These are phyloP conservation scores for Fulvia fulva DNA, from an alignment of 2,329 filamentous ascomycete genomes.

Conservation along the genomic window DNA sequence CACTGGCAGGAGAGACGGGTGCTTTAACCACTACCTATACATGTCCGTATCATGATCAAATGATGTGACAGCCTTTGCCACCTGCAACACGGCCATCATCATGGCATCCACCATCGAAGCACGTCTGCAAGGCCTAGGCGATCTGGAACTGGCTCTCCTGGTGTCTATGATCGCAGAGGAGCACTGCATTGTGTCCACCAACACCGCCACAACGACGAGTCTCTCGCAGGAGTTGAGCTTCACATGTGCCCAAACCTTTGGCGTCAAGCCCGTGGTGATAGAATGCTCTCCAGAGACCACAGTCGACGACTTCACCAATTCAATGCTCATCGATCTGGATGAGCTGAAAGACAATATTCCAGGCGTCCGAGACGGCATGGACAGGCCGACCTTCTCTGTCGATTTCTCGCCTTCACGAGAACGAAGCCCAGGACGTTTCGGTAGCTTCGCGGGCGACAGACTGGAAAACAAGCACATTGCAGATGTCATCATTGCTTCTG, in stretches of 20 bases:
- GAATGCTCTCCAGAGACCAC: conserved; percentile 70
- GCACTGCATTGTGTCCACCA: conserved; percentile 83
- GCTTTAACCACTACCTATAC: too few species aligned
- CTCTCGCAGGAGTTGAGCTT: conserved; percentile 49
- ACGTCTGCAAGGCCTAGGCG: conserved; percentile 73
- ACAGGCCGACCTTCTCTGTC: conserved; percentile 8
- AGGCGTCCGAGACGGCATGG: neutral
- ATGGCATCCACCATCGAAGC: conserved; percentile 19
- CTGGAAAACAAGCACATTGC: conserved; percentile 60
- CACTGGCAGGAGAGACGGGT: too few species aligned
- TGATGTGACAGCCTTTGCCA: neutral
- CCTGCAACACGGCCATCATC: neutral
- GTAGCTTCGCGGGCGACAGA: conserved; percentile 21
- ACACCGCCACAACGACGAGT: conserved; percentile 38
- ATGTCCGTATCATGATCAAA: too few species aligned
- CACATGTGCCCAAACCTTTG: conserved; percentile 67
- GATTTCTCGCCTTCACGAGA: conserved; percentile 14
- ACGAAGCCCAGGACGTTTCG: conserved; percentile 17
- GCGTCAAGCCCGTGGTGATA: conserved; percentile 64
- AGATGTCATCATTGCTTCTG: conserved; percentile 76
- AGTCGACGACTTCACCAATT: conserved; percentile 73
- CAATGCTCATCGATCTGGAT: conserved; percentile 54
- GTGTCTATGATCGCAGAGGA: conserved; percentile 76
- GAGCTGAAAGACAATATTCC: conserved; percentile 18
- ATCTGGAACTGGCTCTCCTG: conserved; percentile 81